Evolutionary conservation across 108 stramenopile species (phyloP).

Genomic region (Bacterosira constricta): DNA sequence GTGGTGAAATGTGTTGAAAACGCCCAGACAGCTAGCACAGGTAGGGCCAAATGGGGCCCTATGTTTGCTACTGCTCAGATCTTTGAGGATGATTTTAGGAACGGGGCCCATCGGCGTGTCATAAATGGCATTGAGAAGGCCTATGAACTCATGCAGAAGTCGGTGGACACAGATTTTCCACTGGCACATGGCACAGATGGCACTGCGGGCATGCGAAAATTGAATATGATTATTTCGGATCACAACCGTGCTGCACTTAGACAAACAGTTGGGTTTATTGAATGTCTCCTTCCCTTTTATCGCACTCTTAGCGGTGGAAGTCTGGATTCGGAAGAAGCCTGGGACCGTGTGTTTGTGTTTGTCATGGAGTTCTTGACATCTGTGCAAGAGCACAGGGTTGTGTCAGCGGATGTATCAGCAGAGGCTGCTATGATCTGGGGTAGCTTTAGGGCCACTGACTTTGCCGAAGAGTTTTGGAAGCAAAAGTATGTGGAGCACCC

Average conservation of each 20-base stretch:
- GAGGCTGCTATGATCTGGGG: too few species aligned
- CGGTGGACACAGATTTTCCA: too few species aligned
- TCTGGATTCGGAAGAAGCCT: slow-evolving; percentile 1
- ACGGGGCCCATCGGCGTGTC: too few species aligned
- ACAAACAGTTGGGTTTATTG: too few species aligned
- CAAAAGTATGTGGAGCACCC: slow-evolving; percentile 15
- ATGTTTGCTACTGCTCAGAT: background rate
- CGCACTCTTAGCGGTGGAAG: background rate
- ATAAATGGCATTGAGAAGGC: background rate
- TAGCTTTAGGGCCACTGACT: slow-evolving; percentile 1
- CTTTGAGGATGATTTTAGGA: too few species aligned
- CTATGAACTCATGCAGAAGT: too few species aligned
- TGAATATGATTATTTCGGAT: slow-evolving; percentile 4
- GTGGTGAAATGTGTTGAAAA: background rate
- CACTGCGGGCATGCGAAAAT: background rate
- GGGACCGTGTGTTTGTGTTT: slow-evolving; percentile 8
- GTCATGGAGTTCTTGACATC: background rate
- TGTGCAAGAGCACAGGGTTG: background rate
- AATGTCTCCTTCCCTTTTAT: too few species aligned
- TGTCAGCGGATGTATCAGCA: too few species aligned
- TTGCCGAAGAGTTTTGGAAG: slow-evolving; percentile 9
- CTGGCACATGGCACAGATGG: background rate
- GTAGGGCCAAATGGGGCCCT: too few species aligned
- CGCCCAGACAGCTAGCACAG: background rate
- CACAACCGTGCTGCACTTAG: background rate